Evolutionary conservation across 2,329 filamentous ascomycete species (phyloP).

Genomic region (Colletotrichum noveboracense): DNA sequence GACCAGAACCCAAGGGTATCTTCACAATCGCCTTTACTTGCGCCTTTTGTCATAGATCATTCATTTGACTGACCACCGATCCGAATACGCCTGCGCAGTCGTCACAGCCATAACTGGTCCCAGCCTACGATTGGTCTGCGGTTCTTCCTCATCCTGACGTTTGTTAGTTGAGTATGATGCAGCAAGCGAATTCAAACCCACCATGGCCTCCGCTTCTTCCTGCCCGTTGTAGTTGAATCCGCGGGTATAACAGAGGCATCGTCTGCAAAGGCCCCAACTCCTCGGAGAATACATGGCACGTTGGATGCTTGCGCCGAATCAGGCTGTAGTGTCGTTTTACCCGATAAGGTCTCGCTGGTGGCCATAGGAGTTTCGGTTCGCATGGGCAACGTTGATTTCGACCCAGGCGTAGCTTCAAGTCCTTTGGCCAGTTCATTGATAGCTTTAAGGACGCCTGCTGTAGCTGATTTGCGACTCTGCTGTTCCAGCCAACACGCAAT

Average conservation of each 20-base stretch:
- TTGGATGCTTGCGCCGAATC: neutral
- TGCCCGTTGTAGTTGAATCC: neutral
- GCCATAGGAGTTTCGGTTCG: neutral
- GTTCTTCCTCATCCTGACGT: neutral
- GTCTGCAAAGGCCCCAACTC: neutral
- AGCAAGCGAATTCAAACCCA: neutral
- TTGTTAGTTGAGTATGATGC: too few species aligned
- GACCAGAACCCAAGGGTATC: neutral
- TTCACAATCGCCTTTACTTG: neutral
- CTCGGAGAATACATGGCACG: neutral
- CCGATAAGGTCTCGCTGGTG: neutral
- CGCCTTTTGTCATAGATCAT: neutral
- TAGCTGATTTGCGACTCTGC: neutral
- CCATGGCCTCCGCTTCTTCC: neutral
- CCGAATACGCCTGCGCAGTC: neutral
- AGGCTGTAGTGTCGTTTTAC: neutral
- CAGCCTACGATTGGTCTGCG: neutral
- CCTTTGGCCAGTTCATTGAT: neutral
- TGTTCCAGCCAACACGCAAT: neutral
- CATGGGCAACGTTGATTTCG: neutral
- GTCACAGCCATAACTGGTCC: neutral
- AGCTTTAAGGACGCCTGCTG: neutral
- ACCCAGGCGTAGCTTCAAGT: neutral
- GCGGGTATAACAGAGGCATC: neutral
- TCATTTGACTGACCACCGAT: neutral